Base-by-base conservation (phyloP, 768 basidiomycete genomes). In the Russula griseocarnosa region DNA sequence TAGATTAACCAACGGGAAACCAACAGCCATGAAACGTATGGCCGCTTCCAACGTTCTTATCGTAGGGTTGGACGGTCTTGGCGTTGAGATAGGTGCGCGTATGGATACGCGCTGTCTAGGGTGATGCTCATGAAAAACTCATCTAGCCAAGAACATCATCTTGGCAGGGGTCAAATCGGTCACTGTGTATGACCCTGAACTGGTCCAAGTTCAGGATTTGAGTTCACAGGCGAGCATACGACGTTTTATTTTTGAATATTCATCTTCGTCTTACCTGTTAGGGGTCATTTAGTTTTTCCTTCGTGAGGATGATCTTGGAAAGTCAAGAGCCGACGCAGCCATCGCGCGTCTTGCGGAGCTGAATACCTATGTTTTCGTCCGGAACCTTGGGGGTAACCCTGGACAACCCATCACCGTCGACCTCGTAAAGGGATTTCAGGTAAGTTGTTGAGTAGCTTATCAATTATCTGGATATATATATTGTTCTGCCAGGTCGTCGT, bases 1-100 rank as follows among this genome's bases (percentile, higher is more conserved):
- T 36, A 30, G 32, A 52, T 20, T 38, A 55, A 26, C 24, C 46
- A n/a, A 56, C 26, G 56, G 36, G 53, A 10, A 24, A 34, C 51
- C 30, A 52, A n/a, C 69, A 98, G 96, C 96, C 51, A 98, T 98
- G 97, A 97, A 97, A 82, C 88, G 87, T 72, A 98, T 99, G 97
- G 96, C 97, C 8, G 80, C 84, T 18, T 98, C 95, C 42, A 97
- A 97, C 72, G 90, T 98, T 47, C 83, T 99, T 66, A 86, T 99
- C 67, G 87, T 97, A 52, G 97, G 97, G 11, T 76, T 94, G 72
- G 87, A 89, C 62, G 97, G 97, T 59, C 76, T 99, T 62, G 96
- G 97, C 51, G 92, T 92, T 62, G 97, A 99, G 77, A 97, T 98
- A 71, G 96, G 95, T 86, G 69, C 69, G 69, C 67, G 63, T 52